phyloP scores from a whole-genome alignment of 2,329 filamentous ascomycete genomes.

The Harringtonia aguacate region DNA sequence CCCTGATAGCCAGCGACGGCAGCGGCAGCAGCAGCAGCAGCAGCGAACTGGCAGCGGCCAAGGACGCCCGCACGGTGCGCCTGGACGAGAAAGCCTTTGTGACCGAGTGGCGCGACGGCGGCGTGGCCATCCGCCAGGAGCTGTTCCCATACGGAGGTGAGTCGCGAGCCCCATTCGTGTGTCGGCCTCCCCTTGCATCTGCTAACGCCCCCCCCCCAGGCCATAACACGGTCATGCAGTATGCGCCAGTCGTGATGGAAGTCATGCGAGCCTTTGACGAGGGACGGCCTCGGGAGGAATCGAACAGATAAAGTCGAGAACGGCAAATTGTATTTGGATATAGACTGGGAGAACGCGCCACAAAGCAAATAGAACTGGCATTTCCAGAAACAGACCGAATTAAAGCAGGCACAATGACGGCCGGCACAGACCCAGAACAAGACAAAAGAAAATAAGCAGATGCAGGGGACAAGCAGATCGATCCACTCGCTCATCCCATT shows the following conservation, averaged over 20 bases:
- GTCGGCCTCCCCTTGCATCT: neutral
- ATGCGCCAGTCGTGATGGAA: slow-evolving; percentile 51
- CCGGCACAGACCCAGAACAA: no score
- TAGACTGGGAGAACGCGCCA: neutral
- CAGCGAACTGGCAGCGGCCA: slow-evolving; percentile 17
- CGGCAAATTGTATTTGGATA: no score
- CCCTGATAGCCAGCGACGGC: slow-evolving; percentile 12
- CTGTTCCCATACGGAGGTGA: slow-evolving; percentile 43
- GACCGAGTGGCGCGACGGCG: slow-evolving; percentile 31
- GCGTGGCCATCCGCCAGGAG: slow-evolving; percentile 42
- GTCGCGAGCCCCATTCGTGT: slow-evolving; percentile 12
- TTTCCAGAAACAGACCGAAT: no score
- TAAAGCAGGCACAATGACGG: neutral
- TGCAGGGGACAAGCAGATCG: no score
- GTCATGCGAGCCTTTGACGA: slow-evolving; percentile 53
- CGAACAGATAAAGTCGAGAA: no score
- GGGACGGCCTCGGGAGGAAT: no score
- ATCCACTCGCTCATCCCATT: no score
- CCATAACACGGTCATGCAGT: slow-evolving; percentile 60
- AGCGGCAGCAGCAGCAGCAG: slow-evolving; percentile 25
- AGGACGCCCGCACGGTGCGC: slow-evolving; percentile 31
- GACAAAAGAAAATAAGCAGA: no score
- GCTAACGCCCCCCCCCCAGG: slow-evolving; percentile 28
- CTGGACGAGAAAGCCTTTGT: slow-evolving; percentile 38
- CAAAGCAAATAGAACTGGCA: neutral